Evolutionary conservation across 495 filamentous ascomycete species (phyloP).

Genomic region (Trichoderma parareesei): DNA sequence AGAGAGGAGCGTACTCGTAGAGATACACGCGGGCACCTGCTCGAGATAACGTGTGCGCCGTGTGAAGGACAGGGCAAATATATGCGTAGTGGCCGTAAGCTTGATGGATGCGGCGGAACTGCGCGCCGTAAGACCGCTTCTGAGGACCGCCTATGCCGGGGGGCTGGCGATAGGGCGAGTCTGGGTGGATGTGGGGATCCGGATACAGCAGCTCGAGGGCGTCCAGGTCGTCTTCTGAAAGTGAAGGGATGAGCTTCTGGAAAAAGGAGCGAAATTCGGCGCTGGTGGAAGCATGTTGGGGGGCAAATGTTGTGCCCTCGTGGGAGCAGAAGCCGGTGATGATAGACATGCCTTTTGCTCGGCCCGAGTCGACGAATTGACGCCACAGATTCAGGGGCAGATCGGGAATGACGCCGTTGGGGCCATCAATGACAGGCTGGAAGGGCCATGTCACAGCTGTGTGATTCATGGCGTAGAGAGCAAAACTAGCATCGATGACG

Average conservation of each 20-base stretch:
- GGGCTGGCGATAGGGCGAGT: slow-evolving; percentile 7
- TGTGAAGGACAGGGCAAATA: slow-evolving; percentile 56
- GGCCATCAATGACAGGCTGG: slow-evolving; percentile 57
- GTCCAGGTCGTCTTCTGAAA: slow-evolving; percentile 38
- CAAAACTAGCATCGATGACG: slow-evolving; percentile 41
- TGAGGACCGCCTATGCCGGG: slow-evolving; percentile 12
- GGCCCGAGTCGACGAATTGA: slow-evolving; percentile 39
- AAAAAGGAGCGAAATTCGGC: slow-evolving; percentile 49
- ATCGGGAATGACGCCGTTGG: slow-evolving; percentile 43
- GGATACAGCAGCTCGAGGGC: slow-evolving; percentile 49
- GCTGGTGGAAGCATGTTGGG: slow-evolving; percentile 32
- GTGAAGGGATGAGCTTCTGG: slow-evolving; percentile 43
- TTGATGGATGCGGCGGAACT: slow-evolving; percentile 53
- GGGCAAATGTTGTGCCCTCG: slow-evolving; percentile 55
- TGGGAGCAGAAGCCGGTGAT: slow-evolving; percentile 60
- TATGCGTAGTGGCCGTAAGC: slow-evolving; percentile 62
- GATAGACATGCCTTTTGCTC: slow-evolving; percentile 38
- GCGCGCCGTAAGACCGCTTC: slow-evolving; percentile 36
- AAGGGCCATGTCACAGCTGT: slow-evolving; percentile 56
- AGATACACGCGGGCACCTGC: slow-evolving; percentile 40
- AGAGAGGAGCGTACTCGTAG: slow-evolving; percentile 50
- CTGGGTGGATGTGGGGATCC: slow-evolving; percentile 33
- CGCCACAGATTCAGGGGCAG: slow-evolving; percentile 50
- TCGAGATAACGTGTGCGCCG: slow-evolving; percentile 42
- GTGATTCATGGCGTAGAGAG: slow-evolving; percentile 46